Evolutionary conservation across 1,139 yeast species (phyloP), one percentile per base, ranked within the genome.

Genomic region (Geotrichum reessii): DNA sequence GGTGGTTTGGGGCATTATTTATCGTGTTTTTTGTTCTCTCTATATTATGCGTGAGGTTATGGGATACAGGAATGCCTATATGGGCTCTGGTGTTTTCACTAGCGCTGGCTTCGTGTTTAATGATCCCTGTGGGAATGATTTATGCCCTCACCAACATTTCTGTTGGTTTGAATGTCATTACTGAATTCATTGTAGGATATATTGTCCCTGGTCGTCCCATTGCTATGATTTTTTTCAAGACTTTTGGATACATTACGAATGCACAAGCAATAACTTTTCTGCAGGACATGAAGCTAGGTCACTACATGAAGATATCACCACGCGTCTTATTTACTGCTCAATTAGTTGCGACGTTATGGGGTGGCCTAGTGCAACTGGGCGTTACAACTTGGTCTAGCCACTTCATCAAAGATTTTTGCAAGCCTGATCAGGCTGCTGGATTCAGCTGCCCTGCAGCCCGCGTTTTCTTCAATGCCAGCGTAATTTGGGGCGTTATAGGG

Each of bases 401-500:
- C 37, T 66, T 74, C 58, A 78, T 85, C 60, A 74, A 73, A 3
- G 75, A 75, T 59, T 71, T 85, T 56, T 86, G 91, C 73, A 64
- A 66, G 1, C 64, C 75, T 2, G 65, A 71, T 51, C 86, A 83
- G 69, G 62, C 65, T 3, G 73, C 74, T 37, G 72, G 73, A 31
- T 81, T 80, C 66, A 73, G 80, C 1, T 83, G 86, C 67, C 82
- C 85, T 2, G 71, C 71, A 28, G 78, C 78, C 9, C 73, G 72
- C 33, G 79, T 78, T 1, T 82, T 78, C 68, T 83, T 75, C 72
- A 76, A 77, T 55, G 83, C 88, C 7, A 78, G 84, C 3, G 78
- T 85, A 46, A 75, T 82, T 52, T 85, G 89, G 89, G 87, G 88
- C 58, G 81, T 81, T 11, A 79, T 84, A 63, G 87, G 87, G 1